Conservation (phyloP, 768 basidiomycete species). For the Macrolepiota dolichaula region DNA sequence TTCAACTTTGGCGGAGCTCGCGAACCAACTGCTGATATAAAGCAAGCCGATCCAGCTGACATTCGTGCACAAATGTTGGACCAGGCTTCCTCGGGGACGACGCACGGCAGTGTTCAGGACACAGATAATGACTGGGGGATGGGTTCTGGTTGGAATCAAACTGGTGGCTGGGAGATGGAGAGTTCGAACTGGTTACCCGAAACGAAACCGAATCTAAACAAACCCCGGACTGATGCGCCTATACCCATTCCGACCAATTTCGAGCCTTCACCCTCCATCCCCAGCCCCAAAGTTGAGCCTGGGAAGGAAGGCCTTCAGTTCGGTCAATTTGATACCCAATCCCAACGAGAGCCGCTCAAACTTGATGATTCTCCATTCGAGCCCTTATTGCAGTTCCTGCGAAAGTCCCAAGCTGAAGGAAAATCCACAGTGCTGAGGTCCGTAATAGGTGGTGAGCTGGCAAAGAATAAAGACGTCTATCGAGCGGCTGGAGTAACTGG, state of each 20-base stretch:
- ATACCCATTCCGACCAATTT: not conserved
- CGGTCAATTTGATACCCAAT: not conserved
- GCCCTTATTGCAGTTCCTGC: conserved; percentile 4
- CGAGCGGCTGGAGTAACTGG: conserved; percentile 24
- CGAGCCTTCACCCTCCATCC: no score
- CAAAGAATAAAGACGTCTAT: conserved; percentile 20
- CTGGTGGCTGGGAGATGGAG: not conserved
- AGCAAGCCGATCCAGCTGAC: not conserved
- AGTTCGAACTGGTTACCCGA: not conserved
- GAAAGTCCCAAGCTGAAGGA: conserved; percentile 2
- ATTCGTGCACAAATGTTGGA: conserved; percentile 1
- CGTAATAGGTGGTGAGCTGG: conserved; percentile 1
- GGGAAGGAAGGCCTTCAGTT: not conserved
- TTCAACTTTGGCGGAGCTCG: not conserved
- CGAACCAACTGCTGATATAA: not conserved
- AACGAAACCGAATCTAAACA: not conserved
- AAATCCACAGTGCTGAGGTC: conserved; percentile 1
- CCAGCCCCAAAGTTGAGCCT: not conserved
- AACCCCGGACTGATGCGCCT: not conserved
- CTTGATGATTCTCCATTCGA: not conserved
- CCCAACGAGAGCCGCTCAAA: not conserved
- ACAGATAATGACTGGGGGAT: not conserved
- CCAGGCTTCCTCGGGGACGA: not conserved
- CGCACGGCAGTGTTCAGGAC: not conserved
- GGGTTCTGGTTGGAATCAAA: not conserved